Evolutionary conservation across 495 filamentous ascomycete genomes (phyloP), one percentile per base, ranked within the genome.

Genomic region (Cercophora sp.): DNA sequence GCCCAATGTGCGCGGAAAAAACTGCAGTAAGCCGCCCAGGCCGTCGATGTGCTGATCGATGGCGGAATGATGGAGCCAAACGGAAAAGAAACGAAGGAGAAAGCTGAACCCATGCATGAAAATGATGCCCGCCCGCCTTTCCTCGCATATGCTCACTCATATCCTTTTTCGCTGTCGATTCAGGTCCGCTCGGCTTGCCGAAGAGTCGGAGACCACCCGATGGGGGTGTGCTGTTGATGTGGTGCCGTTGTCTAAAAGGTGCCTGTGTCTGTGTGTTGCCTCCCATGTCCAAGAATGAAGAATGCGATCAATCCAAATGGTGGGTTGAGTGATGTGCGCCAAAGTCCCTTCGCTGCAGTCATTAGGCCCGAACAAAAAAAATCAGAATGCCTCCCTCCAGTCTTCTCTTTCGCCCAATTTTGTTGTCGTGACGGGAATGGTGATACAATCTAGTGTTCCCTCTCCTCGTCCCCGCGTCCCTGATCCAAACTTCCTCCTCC

Each of bases 211-310:
- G 24, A 41, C 22, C 48, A 51, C 48, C 48, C 37, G 22, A 15
- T 40, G 36, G 23, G 31, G 48, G 48, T 51, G 48, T 51, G 48
- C 48, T 51, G 48, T 51, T 39, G 23, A 19, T 23, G 15, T 29
- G 27, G 9, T 51, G 13, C 46, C 46, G 20, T 36, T 13, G 36
- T 41, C 37, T 41, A 51, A 40, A 49, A 13, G 48, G 16, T 48
- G 31, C 31, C 46, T 23, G 46, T 48, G 46, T 32, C 46, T 18
- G 46, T 48, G 46, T 46, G 43, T 16, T 49, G 32, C 35, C 22
- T 41, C 34, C 35, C 15, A 51, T 41, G 36, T 25, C 23, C 9
- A 20, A 42, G 24, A 41, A 40, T 24, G 31, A 49, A 42, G 15
- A 31, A 23, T 27, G 19, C 27, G 19, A 19, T 23, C 36, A 24